Percentiles rank a stretch among this genome's conserved stretches.
Conservation (phyloP, 345 rosid species). For the Aegle marmelos region DNA sequence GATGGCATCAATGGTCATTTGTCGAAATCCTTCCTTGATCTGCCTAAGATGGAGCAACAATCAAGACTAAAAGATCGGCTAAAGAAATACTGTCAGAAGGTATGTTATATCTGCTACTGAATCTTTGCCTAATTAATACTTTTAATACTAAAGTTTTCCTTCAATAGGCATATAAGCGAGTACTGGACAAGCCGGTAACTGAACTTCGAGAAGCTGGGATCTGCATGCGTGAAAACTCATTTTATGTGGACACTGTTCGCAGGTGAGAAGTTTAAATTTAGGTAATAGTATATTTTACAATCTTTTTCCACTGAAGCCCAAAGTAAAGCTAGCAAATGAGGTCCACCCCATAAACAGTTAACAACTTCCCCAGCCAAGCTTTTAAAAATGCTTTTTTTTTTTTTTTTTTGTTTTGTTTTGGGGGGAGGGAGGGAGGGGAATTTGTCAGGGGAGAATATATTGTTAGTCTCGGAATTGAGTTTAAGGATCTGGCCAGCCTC, state of each 20-base stretch:
- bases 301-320: neutral
- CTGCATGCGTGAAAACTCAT: conserved; percentile 97
- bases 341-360: neutral
- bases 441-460: too few relatives aligned
- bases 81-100: conserved; percentile 91
- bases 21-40: conserved; percentile 79
- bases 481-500: too few relatives aligned
- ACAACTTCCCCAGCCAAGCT: neutral
- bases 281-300: neutral
- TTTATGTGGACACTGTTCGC: conserved; percentile 93
- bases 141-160: conserved; percentile 22
- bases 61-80: conserved; percentile 74
- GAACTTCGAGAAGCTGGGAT: conserved; percentile 98
- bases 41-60: conserved; percentile 84
- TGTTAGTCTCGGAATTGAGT: too few relatives aligned
- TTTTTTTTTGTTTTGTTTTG: too few relatives aligned
- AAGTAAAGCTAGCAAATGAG: neutral
- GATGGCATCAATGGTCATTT: conserved; percentile 52
- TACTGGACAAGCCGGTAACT: conserved; percentile 79
- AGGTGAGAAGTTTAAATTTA: conserved; percentile 43
- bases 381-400: too few relatives aligned
- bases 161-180: conserved; percentile 76
- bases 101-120: conserved; percentile 20
- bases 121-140: conserved; percentile 17
- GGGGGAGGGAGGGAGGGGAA: too few relatives aligned